Base-by-base conservation (phyloP, 2,329 filamentous ascomycete species). In the Atkinsonella hypoxylon region DNA sequence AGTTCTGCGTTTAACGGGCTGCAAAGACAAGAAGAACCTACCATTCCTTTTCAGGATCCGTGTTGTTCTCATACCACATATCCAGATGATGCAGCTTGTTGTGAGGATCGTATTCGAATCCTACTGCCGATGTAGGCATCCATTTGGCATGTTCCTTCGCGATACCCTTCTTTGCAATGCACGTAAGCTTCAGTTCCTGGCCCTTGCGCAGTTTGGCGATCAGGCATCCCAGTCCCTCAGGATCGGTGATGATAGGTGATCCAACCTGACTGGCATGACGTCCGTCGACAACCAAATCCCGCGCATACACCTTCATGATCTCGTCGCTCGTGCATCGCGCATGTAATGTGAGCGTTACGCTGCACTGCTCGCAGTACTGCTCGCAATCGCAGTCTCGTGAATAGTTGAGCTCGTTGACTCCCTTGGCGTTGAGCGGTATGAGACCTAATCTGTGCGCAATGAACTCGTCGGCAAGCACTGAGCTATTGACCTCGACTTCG, bases 141-240 rank as follows among this genome's bases (percentile, higher is more conserved):
- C 93, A 98, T 69, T 98, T 98, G 10, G 93, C 88, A 69, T 98
- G 93, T 67, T 98, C 93, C 75, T 98, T 98, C 38, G 91, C 90
- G 57, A 97, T 97, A 1, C 93, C 93, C 76, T 97, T 97, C 76
- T 95, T 96, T 47, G 91, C 93, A 57, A 96, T 86, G 64, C 91
- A 97, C 54, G 81, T 87, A 63, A 98, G 80, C 66, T 89, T 85
- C 54, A 98, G 72, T 68, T 95, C 89, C 70, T 98, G 93, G 2
- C 86, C 89, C 62, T 84, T 85, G 52, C 91, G 79, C 63, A 98
- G 72, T 75, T 97, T 97, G 62, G 86, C 87, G 57, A 98, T 91
- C 58, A 97, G 76, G 43, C 85, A 81, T 1, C 93, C 93, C 51
- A 86, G 80, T 11, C 83, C 83, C 47, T 91, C 87, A 0, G 85